Percentiles rank a stretch among this genome's conserved stretches.
phyloP scores from a whole-genome alignment of 441 rosid genomes.

The Populus hybrid region DNA sequence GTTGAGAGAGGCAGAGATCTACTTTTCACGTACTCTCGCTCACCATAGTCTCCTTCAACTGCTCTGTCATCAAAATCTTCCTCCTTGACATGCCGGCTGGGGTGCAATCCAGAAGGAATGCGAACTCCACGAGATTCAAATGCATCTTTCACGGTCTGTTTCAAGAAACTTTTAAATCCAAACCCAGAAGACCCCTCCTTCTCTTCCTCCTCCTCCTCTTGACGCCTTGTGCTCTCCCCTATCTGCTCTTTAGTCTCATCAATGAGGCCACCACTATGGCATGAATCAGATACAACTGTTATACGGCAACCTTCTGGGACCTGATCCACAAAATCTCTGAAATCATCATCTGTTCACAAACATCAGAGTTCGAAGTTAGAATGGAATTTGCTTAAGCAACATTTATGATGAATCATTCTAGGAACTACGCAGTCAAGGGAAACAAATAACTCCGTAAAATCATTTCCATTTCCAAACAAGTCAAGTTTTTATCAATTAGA shows the following conservation, averaged over 20 bases:
- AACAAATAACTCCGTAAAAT: neutral
- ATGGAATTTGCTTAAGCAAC: neutral
- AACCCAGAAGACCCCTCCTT: slow-evolving; percentile 29
- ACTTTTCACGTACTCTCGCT: slow-evolving; percentile 49
- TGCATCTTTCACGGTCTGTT: slow-evolving; percentile 44
- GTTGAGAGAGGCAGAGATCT: slow-evolving; percentile 78
- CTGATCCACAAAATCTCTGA: slow-evolving; percentile 79
- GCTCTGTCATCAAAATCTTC: slow-evolving; percentile 37
- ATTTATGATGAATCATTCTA: neutral
- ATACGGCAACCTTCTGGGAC: slow-evolving; percentile 61
- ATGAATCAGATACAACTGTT: slow-evolving; percentile 83
- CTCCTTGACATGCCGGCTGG: slow-evolving; percentile 25
- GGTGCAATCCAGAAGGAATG: slow-evolving; percentile 46
- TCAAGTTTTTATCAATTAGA: neutral
- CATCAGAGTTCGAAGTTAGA: slow-evolving; percentile 9
- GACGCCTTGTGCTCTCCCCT: slow-evolving; percentile 68
- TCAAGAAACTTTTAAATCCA: slow-evolving; percentile 58
- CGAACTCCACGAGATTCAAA: slow-evolving; percentile 61
- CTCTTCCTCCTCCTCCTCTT: slow-evolving; percentile 21
- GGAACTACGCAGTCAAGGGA: neutral
- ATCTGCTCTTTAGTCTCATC: slow-evolving; percentile 92
- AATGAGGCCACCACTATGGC: slow-evolving; percentile 92
- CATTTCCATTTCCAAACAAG: neutral
- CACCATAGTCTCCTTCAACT: slow-evolving; percentile 44
- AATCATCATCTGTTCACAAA: slow-evolving; percentile 66